Evolutionary conservation across 2,329 filamentous ascomycete genomes (phyloP).

Genomic region (Phaeosphaeriaceae sp.): DNA sequence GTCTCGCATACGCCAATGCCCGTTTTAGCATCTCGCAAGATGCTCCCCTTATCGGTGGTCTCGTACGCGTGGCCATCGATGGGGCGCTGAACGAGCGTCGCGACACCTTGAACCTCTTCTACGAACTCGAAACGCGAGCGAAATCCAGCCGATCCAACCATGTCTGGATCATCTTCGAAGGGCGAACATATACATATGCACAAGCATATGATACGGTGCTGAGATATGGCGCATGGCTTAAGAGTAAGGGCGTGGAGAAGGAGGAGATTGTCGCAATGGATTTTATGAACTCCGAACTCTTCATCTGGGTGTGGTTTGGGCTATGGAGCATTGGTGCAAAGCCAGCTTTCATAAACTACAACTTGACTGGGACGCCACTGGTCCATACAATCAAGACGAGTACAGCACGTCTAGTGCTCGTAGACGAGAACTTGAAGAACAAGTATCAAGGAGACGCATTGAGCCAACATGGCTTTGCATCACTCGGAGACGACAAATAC

Average conservation of each 20-base stretch:
- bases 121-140: slow-evolving; percentile 43
- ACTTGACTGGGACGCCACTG: slow-evolving; percentile 44
- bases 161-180: slow-evolving; percentile 43
- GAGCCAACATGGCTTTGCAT: slow-evolving; percentile 38
- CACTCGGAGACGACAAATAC: slow-evolving; percentile 19
- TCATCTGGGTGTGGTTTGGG: slow-evolving; percentile 49
- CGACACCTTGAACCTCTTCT: slow-evolving; percentile 67
- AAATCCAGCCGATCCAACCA: slow-evolving; percentile 33
- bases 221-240: slow-evolving; percentile 47
- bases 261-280: slow-evolving; percentile 50
- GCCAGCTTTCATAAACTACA: slow-evolving; percentile 50
- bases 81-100: slow-evolving; percentile 58
- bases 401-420: slow-evolving; percentile 62
- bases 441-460: slow-evolving; percentile 38
- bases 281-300: slow-evolving; percentile 45
- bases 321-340: slow-evolving; percentile 48
- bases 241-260: slow-evolving; percentile 41
- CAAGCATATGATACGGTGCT: slow-evolving; percentile 44
- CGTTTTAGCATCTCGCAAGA: slow-evolving; percentile 72
- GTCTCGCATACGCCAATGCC: slow-evolving; percentile 69
- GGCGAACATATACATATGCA: slow-evolving; percentile 42
- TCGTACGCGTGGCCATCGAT: slow-evolving; percentile 56
- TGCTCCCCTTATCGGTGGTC: slow-evolving; percentile 62
- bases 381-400: slow-evolving; percentile 65
- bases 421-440: slow-evolving; percentile 59